Conservation (phyloP, 345 rosid species). For the Melastoma malabathricum region DNA sequence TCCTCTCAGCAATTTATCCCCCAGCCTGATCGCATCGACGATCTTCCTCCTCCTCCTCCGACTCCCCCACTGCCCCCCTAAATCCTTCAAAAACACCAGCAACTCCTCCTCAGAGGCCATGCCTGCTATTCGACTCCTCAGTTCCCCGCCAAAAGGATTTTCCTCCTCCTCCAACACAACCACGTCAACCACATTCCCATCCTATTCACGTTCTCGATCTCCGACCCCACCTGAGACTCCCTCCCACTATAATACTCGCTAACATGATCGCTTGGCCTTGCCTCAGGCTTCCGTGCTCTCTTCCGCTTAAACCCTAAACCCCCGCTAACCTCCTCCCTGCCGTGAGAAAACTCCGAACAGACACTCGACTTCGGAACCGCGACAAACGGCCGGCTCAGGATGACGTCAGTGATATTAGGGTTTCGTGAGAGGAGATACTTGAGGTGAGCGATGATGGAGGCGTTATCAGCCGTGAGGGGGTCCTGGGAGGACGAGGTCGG, state of each 20-base stretch:
- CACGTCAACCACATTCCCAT: constrained; percentile 38
- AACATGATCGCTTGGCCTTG: constrained; percentile 6
- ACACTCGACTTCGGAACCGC: not conserved
- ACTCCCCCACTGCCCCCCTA: constrained; percentile 70
- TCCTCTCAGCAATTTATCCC: constrained; percentile 43
- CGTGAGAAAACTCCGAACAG: no score
- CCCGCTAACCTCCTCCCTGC: no score
- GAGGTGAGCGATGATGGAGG: constrained; percentile 31
- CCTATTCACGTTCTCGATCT: constrained; percentile 30
- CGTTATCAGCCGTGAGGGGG: constrained; percentile 21
- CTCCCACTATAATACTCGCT: constrained; percentile 1
- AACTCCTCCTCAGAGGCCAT: constrained; percentile 42
- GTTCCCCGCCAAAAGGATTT: constrained; percentile 44
- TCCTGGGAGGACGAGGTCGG: constrained; percentile 1
- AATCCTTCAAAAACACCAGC: constrained; percentile 39
- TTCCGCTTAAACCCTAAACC: constrained; percentile 24
- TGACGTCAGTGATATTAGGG: constrained; percentile 28
- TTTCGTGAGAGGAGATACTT: constrained; percentile 29
- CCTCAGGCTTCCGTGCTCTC: constrained; percentile 42
- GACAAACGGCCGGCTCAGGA: not conserved
- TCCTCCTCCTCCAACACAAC: constrained; percentile 22
- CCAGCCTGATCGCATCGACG: constrained; percentile 51
- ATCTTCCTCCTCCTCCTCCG: constrained; percentile 75
- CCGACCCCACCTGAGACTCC: constrained; percentile 18
- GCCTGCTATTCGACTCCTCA: constrained; percentile 46